Evolutionary conservation across 164 flowering plant genomes (phyloP).

Genomic region (Pachysandra terminalis): DNA sequence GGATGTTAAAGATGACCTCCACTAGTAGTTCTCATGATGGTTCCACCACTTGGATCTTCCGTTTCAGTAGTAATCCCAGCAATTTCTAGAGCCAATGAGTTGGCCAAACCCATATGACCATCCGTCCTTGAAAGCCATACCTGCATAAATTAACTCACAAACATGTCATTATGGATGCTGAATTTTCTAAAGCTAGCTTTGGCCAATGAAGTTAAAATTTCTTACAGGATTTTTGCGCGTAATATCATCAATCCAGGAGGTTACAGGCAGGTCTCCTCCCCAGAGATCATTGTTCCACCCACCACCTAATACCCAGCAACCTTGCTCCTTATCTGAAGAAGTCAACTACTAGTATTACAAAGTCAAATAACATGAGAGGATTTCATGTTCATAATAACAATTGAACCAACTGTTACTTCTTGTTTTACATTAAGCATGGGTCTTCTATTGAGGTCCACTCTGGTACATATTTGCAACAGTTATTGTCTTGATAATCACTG

Average conservation of each 20-base stretch:
- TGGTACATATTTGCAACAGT: too few species aligned
- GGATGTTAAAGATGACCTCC: conserved; percentile 52
- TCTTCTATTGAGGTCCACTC: too few species aligned
- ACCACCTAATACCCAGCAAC: conserved; percentile 90
- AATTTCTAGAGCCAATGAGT: conserved; percentile 60
- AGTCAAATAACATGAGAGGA: not conserved
- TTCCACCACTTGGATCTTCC: conserved; percentile 80
- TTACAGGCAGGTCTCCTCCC: conserved; percentile 82
- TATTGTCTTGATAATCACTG: too few species aligned
- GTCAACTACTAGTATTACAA: not conserved
- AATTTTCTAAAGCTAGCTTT: not conserved
- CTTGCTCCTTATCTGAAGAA: conserved; percentile 45
- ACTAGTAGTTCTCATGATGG: conserved; percentile 42
- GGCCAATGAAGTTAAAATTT: conserved; percentile 4
- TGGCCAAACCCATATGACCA: conserved; percentile 98
- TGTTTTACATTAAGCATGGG: too few species aligned
- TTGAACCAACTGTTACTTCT: not conserved
- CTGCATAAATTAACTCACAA: conserved; percentile 29
- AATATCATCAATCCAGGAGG: conserved; percentile 88
- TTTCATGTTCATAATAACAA: not conserved
- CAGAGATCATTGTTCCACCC: conserved; percentile 96
- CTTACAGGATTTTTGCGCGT: conserved; percentile 84
- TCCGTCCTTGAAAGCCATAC: conserved; percentile 90
- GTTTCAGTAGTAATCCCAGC: conserved; percentile 63
- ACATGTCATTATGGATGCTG: not conserved